Base-by-base conservation (phyloP, 2,329 filamentous ascomycete species). In the Eurotiales sp. region DNA sequence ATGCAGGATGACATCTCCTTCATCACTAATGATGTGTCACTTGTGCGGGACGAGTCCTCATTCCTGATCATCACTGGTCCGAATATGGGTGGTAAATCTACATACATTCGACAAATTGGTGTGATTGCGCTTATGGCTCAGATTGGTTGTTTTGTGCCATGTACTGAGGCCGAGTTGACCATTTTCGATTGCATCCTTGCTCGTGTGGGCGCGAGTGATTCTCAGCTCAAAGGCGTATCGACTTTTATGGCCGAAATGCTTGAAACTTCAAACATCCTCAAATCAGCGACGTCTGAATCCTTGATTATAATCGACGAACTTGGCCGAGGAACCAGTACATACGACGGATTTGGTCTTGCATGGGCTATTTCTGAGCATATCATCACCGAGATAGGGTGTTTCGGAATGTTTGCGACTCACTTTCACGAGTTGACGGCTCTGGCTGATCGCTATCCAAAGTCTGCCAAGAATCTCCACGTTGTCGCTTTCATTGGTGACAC, bases 241-340 rank as follows among this genome's bases (percentile, higher is more conserved):
- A 99, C 93, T 0, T 99, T 99, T 71, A 99, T 99, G 95, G 93
- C 93, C 1, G 93, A 99, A 74, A 99, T 99, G 93, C 81, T 99
- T 19, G 93, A 99, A 69, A 99, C 93, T 1, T 90, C 93, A 59
- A 97, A 97, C 67, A 99, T 99, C 58, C 84, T 99, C 64, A 97
- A 97, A 73, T 95, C 90, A 0, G 93, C 93, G 2, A 99, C 93
- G 0, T 84, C 87, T 27, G 93, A 99, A 67, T 96, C 90, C 4
- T 81, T 99, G 48, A 97, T 99, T 72, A 97, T 99, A 70, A 96
- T 99, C 60, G 95, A 99, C 69, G 93, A 99, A 69, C 83, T 99
- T 2, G 93, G 93, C 45, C 89, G 93, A 55, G 93, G 93, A 52
- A 99, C 93, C 0, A 96, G 90, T 56, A 99, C 95, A 0, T 99